These are phyloP conservation scores for Bathelium albidoporum DNA, from an alignment of 495 filamentous ascomycete genomes.

Conservation along the genomic window DNA sequence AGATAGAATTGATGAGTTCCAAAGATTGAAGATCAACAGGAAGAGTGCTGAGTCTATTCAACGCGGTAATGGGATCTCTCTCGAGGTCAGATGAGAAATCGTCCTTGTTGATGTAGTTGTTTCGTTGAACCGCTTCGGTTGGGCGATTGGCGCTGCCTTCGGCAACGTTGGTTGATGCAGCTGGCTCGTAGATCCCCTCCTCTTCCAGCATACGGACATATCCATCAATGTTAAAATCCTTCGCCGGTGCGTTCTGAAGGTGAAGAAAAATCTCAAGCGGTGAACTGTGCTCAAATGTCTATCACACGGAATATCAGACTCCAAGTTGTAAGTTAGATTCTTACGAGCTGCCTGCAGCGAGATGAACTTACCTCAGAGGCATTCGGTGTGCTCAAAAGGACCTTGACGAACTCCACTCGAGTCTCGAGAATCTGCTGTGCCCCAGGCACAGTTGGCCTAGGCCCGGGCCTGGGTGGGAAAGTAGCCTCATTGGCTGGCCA, in stretches of 20 bases:
- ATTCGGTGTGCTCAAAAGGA: not conserved
- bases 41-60: slow-evolving; percentile 18
- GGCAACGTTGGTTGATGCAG: not conserved
- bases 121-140: not conserved
- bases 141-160: not conserved
- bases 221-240: slow-evolving; percentile 9
- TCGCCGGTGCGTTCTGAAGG: not conserved
- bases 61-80: slow-evolving; percentile 9
- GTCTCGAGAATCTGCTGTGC: slow-evolving; percentile 1
- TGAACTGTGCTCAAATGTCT: not conserved
- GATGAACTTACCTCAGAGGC: slow-evolving; percentile 2
- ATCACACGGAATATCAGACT: not conserved
- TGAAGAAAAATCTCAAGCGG: not conserved
- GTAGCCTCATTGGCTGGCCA: not conserved
- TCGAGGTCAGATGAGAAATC: slow-evolving; percentile 6
- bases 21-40: slow-evolving; percentile 27
- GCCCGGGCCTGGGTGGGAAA: not conserved
- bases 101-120: not conserved
- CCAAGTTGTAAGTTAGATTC: not conserved
- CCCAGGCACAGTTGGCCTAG: not conserved
- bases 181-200: slow-evolving; percentile 24
- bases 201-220: slow-evolving; percentile 26
- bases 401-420: slow-evolving; percentile 12
- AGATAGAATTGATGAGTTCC: slow-evolving; percentile 30
- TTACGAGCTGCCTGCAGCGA: not conserved